Evolutionary conservation across 768 basidiomycete species (phyloP), one percentile per base, ranked within the genome.

Genomic region (Psilocybe tampanensis): DNA sequence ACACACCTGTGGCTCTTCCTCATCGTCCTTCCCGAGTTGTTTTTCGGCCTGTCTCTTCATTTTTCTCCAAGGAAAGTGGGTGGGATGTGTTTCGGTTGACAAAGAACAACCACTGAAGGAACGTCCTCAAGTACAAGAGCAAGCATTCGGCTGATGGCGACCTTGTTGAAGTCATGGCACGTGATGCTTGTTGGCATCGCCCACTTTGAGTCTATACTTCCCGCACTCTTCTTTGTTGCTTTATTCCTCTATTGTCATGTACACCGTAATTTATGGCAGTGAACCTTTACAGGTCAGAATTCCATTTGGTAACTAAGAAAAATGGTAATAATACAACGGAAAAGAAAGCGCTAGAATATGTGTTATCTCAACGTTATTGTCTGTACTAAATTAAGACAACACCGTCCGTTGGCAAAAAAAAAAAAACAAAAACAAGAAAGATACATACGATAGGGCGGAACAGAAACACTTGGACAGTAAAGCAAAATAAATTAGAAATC

Each of bases 21-120:
- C 77, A 23, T 72, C 76, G 56, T 86, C 86, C 64, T 84, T 90
- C 11, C 79, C 76, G 32, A 93, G 66, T 63, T 93, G 88, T 58
- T 73, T 82, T 50, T 92, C 90, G 68, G 90, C 90, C 54, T 78
- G 81, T 68, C 90, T 83, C 72, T 92, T 92, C 88, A 91, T 73
- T 36, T 43, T 34, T n/a, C 3, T 56, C 26, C 23, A 18, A 26
- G 29, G 29, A 5, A 9, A 29, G 29, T 5, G 29, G 29, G 9
- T 29, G 29, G 9, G 29, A 29, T 29, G 9, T 29, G 29, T n/a
- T n/a, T n/a, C n/a, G n/a, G n/a, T 29, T 29, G 29, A 29, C 29
- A 29, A 29, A 5, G 29, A 15, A 42, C 39, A 42, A 42, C 24
- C 7, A 29, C 24, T 18, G 18, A 36, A 44, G 17, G 24, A 36